These are phyloP conservation scores for Saprolegnia diclina DNA, from an alignment of 352 stramenopile species.

Conservation along the genomic window DNA sequence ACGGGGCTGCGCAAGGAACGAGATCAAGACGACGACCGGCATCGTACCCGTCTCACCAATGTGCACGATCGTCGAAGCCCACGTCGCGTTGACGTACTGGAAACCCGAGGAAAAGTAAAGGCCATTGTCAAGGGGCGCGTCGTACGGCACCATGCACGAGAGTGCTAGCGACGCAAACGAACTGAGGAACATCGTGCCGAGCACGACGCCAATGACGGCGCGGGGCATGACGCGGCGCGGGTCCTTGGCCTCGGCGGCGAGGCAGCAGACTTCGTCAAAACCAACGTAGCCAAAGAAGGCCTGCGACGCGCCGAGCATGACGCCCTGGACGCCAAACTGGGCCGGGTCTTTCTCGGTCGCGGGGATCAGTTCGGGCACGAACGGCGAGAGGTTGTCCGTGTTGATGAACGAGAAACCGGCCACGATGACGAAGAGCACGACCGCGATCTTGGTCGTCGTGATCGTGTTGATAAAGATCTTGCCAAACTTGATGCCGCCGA, in stretches of 20 bases:
- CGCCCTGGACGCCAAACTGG: conserved; percentile 32
- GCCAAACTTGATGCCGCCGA: conserved; percentile 42
- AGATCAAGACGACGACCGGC: conserved; percentile 72
- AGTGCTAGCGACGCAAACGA: conserved; percentile 51
- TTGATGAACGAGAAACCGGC: conserved; percentile 49
- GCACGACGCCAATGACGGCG: conserved; percentile 50
- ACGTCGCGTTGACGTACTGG: conserved; percentile 20
- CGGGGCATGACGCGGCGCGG: conserved; percentile 41
- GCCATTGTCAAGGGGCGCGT: background rate
- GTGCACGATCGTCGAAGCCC: conserved; percentile 41
- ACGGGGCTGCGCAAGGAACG: conserved; percentile 63
- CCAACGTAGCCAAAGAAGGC: conserved; percentile 84
- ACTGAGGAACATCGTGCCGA: conserved; percentile 32
- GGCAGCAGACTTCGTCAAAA: conserved; percentile 71
- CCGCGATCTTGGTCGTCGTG: conserved; percentile 35
- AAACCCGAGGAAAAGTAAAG: conserved; percentile 24
- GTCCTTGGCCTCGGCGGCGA: conserved; percentile 39
- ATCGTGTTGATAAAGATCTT: conserved; percentile 49
- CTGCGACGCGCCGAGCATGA: conserved; percentile 50
- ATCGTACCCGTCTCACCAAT: conserved; percentile 65
- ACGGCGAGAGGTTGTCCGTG: conserved; percentile 53
- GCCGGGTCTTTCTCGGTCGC: background rate
- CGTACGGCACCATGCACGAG: conserved; percentile 52
- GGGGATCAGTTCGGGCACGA: conserved; percentile 32
- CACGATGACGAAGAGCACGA: conserved; percentile 66